Conservation (phyloP, 805 yeast genomes). For the Suhomyces prunicola region DNA sequence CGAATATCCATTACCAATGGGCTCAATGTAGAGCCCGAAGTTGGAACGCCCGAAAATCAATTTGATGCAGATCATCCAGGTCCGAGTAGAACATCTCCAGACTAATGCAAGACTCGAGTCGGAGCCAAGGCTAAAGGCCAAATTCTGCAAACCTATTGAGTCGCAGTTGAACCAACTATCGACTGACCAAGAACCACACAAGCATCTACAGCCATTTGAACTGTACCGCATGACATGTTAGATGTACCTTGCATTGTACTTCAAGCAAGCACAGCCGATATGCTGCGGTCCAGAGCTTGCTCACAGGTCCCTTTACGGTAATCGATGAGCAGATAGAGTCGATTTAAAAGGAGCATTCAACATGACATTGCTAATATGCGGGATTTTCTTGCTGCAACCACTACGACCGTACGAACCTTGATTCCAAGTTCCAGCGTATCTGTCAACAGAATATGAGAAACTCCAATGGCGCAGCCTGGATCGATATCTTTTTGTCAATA, state of each 20-base stretch:
- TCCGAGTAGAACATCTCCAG: conserved; percentile 10
- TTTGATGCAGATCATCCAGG: not conserved
- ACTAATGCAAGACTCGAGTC: conserved; percentile 11
- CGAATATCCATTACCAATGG: not conserved
- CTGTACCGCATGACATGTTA: conserved; percentile 23
- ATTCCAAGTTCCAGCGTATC: conserved; percentile 14
- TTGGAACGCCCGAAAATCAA: not conserved
- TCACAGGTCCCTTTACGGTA: conserved; percentile 15
- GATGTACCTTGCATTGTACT: conserved; percentile 21
- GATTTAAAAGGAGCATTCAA: conserved; percentile 15
- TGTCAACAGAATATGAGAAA: conserved; percentile 21
- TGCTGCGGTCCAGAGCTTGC: conserved; percentile 29
- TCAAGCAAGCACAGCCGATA: conserved; percentile 21
- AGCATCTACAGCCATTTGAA: conserved; percentile 37
- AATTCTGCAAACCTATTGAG: conserved; percentile 17
- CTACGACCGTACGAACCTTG: conserved; percentile 19
- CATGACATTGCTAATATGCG: conserved; percentile 30
- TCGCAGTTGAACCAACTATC: conserved; percentile 15
- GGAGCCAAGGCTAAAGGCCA: conserved; percentile 14
- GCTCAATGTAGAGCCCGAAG: no score
- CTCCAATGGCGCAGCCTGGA: conserved; percentile 15
- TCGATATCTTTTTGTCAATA: conserved; percentile 9
- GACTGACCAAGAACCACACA: conserved; percentile 17
- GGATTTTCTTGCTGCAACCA: conserved; percentile 26
- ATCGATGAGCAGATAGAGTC: conserved; percentile 33